Base-by-base conservation (phyloP, 1,284 basidiomycete species). In the Ganoderma resinaceum region DNA sequence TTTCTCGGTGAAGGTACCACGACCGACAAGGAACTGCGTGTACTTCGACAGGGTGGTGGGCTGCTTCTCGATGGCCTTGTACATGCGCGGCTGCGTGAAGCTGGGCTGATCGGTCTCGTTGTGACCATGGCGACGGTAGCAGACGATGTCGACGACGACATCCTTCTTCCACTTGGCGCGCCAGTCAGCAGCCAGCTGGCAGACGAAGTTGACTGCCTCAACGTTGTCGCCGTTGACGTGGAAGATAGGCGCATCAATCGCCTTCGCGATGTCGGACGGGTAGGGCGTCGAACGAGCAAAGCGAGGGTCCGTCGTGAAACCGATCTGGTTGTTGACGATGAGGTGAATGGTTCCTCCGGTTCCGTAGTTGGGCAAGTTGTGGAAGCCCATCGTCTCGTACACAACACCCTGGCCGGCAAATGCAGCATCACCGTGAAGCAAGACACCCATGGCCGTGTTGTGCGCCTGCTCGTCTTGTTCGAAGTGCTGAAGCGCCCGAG, bases 261-360 rank as follows among this genome's bases (percentile, higher is more conserved):
- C 91, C 83, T 99, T 99, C 76, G 98, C 98, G 76, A 99, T 95
- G 80, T 99, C 98, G 66, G 97, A 98, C n/a, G 94, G 94, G 84
- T 99, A 99, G 52, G 98, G 95, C 2, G 98, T 99, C 18, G 97
- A 99, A 71, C 97, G 97, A 63, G 97, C 85, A 84, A 99, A 99
- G 72, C 97, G 92, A 61, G 98, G 98, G 80, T 99, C 97, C 66
- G 98, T 99, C 70, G 98, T 99, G 87, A 99, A 99, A 74, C 98
- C 98, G 72, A 99, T 98, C 82, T 99, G 98, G 85, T 99, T 99
- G 88, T 99, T 99, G 77, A 99, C 96, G 77, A 99, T 97, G 73
- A 99, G 86, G 81, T 99, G 98, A 76, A 99, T 95, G 59, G 98
- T 99, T 72, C 98, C 98, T 71, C 98, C 98, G 23, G 97, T 98